These are phyloP conservation scores for Evernia prunastri DNA, from an alignment of 495 filamentous ascomycete species.

Conservation along the genomic window DNA sequence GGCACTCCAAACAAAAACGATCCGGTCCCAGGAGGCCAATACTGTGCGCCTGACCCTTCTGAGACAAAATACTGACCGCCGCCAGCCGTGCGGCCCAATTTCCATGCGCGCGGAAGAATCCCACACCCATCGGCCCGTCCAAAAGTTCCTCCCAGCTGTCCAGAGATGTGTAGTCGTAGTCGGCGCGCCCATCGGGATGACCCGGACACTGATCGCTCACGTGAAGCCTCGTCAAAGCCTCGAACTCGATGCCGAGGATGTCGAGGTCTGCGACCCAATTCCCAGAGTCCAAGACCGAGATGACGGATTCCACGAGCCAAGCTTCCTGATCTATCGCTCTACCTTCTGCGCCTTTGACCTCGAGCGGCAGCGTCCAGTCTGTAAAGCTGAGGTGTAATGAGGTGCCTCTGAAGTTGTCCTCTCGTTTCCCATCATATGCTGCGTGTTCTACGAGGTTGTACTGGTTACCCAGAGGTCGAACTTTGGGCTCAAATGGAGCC, in stretches of 20 bases:
- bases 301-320: conserved; percentile 20
- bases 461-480: conserved; percentile 14
- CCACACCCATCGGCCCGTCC: conserved; percentile 12
- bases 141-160: conserved; percentile 29
- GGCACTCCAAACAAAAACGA: conserved; percentile 3
- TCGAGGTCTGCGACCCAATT: conserved; percentile 25
- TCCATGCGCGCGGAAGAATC: conserved; percentile 23
- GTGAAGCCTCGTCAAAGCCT: conserved; percentile 3
- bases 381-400: conserved; percentile 24
- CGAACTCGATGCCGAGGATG: conserved; percentile 9
- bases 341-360: conserved; percentile 6
- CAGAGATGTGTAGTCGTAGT: conserved; percentile 20
- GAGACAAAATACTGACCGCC: conserved; percentile 14
- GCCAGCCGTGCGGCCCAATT: conserved; percentile 30
- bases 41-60: conserved; percentile 5
- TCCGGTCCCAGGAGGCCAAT: conserved; percentile 10
- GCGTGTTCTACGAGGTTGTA: conserved; percentile 23
- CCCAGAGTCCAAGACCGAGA: conserved; percentile 20
- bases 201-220: conserved; percentile 6
- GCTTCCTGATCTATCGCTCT: conserved; percentile 17
- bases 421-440: conserved; percentile 19
- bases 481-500: conserved; percentile 15
- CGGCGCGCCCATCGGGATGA: conserved; percentile 3
- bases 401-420: conserved; percentile 22
- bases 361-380: conserved; percentile 18